These are phyloP conservation scores for Senecio squalidus DNA, from an alignment of 140 eudicot species.

Conservation along the genomic window DNA sequence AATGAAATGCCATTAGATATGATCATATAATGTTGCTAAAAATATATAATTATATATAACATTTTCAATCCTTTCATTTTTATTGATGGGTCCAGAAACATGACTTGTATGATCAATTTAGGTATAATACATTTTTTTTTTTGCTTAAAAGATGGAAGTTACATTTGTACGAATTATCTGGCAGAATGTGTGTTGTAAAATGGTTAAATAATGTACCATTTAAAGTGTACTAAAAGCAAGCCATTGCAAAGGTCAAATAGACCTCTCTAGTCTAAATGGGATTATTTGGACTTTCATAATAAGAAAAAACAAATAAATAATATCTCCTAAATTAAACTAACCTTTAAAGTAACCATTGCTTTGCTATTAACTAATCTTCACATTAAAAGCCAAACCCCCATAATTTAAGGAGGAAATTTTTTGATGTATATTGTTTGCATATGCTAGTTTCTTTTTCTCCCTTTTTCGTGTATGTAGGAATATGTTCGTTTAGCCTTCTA, in stretches of 20 bases:
- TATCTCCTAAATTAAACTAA: conserved; percentile 5
- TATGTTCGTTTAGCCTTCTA: neutral
- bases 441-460: neutral
- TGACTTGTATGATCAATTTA: neutral
- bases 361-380: conserved; percentile 16
- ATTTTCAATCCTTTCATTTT: neutral
- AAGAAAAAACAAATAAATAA: no score
- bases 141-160: conserved; percentile 8
- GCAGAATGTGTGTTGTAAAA: conserved; percentile 23
- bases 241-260: conserved; percentile 18
- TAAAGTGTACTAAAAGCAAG: conserved; percentile 27
- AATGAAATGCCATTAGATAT: no score
- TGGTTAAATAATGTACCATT: conserved; percentile 10
- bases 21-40: no score
- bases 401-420: conserved; percentile 4
- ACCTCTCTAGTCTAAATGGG: neutral
- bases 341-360: conserved; percentile 23
- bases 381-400: neutral
- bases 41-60: no score
- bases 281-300: conserved; percentile 15
- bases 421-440: neutral
- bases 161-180: conserved; percentile 4
- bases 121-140: no score
- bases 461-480: neutral
- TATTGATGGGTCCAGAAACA: neutral